A percentile compares a stretch with the other conserved stretches of the same genome.
These are phyloP conservation scores for Syzygium aromaticum DNA, from an alignment of 345 rosid genomes.

Conservation along the genomic window DNA sequence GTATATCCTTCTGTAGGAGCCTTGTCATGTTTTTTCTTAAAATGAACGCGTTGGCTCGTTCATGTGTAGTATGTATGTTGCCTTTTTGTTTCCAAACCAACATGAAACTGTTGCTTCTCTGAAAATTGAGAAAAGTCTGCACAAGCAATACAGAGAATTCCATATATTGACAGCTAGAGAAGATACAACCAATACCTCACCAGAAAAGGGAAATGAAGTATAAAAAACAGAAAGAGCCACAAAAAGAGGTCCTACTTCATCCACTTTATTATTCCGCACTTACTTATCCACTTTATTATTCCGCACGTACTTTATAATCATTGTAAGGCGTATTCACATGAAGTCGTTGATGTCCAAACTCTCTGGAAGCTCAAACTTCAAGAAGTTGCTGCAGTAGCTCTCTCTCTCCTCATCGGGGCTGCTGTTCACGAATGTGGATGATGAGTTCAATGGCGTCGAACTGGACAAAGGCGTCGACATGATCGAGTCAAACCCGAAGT, in stretches of 20 bases:
- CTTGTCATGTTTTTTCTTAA: neutral
- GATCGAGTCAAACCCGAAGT: constrained; percentile 41
- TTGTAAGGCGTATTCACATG: constrained; percentile 22
- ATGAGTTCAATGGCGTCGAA: constrained; percentile 40
- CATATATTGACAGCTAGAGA: constrained; percentile 6
- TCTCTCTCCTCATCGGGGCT: constrained; percentile 60
- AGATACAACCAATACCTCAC: neutral
- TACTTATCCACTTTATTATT: neutral
- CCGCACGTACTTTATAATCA: neutral
- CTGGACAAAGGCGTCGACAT: constrained; percentile 51
- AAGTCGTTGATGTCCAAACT: constrained; percentile 59
- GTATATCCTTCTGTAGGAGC: neutral
- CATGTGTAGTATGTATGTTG: neutral
- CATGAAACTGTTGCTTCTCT: neutral
- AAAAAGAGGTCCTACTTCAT: neutral
- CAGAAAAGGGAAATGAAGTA: neutral
- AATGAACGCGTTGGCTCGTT: neutral
- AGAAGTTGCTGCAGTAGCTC: constrained; percentile 58
- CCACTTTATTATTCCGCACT: neutral
- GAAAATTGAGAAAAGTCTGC: neutral
- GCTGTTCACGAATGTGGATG: constrained; percentile 39
- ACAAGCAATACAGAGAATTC: constrained; percentile 10
- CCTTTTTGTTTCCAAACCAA: neutral
- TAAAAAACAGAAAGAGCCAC: neutral
- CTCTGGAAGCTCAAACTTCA: constrained; percentile 70